Percentiles rank a stretch among this genome's conserved stretches.
Conservation (phyloP, 805 yeast species). For the Saccharomycopsis sp. region DNA sequence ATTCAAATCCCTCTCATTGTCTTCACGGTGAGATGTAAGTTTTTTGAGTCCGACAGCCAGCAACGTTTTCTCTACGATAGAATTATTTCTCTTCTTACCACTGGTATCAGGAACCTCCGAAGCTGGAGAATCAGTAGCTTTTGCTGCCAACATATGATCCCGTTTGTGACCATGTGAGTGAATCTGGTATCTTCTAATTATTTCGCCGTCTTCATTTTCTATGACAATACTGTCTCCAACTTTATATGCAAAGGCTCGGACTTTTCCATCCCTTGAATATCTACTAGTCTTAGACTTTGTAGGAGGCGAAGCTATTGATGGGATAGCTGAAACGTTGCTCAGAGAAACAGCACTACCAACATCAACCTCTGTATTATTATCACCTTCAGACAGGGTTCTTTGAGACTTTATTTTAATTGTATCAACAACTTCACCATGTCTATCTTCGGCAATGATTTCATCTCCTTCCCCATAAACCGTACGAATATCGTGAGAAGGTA, state of each 20-base stretch:
- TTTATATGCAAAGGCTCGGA: slow-evolving; percentile 60
- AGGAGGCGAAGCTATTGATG: too few relatives aligned
- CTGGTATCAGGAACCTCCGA: background rate
- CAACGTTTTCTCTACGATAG: slow-evolving; percentile 19
- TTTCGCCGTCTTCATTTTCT: slow-evolving; percentile 90
- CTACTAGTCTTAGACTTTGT: too few relatives aligned
- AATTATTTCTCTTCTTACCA: background rate
- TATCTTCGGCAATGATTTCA: slow-evolving; percentile 70
- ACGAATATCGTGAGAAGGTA: background rate
- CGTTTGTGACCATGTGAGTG: slow-evolving; percentile 41
- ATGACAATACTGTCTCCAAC: slow-evolving; percentile 71
- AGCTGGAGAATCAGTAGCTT: background rate
- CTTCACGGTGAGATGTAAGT: slow-evolving; percentile 3
- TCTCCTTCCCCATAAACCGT: slow-evolving; percentile 63
- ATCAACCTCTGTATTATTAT: background rate
- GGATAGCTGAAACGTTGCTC: too few relatives aligned
- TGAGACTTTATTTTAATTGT: slow-evolving; percentile 38
- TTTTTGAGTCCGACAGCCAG: slow-evolving; percentile 19
- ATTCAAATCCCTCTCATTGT: slow-evolving; percentile 3
- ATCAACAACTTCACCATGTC: slow-evolving; percentile 72
- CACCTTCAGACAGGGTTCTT: slow-evolving; percentile 16
- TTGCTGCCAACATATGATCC: background rate
- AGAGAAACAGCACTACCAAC: background rate
- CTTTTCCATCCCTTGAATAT: background rate
- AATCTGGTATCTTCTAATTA: slow-evolving; percentile 73